A percentile compares a stretch with the other conserved stretches of the same genome.
phyloP scores from a whole-genome alignment of 495 filamentous ascomycete genomes.

The Tuber umbilicatum region DNA sequence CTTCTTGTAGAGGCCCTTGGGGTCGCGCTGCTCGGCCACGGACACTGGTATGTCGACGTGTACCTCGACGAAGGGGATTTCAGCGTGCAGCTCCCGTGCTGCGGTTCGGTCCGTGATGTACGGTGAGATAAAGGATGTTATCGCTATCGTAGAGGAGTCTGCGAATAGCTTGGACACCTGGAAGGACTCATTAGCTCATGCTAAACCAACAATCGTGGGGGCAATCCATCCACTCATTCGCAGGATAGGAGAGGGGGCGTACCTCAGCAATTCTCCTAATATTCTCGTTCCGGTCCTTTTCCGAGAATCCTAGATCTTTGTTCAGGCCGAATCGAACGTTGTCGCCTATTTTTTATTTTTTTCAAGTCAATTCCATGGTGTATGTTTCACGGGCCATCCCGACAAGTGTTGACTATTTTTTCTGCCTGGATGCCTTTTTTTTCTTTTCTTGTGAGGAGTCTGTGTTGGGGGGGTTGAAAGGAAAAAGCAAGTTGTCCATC shows the following conservation, averaged over 20 bases:
- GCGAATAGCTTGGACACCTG: conserved; percentile 93
- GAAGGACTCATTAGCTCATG: background rate
- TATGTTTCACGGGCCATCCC: background rate
- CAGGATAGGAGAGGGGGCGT: conserved; percentile 18
- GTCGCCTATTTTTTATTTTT: conserved; percentile 53
- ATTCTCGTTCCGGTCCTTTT: conserved; percentile 91
- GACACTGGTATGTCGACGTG: conserved; percentile 81
- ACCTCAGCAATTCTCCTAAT: conserved; percentile 91
- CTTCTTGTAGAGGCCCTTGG: conserved; percentile 97
- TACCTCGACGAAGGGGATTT: conserved; percentile 85
- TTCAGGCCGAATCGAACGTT: conserved; percentile 98
- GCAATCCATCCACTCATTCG: background rate
- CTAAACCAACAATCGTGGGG: background rate
- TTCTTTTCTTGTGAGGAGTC: background rate
- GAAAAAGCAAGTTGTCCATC: background rate
- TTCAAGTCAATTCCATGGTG: background rate
- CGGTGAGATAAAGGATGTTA: conserved; percentile 96
- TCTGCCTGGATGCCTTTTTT: conserved; percentile 4
- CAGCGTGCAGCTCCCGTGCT: conserved; percentile 70
- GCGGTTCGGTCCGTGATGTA: conserved; percentile 78
- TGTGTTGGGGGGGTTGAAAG: background rate
- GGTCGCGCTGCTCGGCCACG: conserved; percentile 89
- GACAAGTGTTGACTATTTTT: background rate
- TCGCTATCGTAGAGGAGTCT: conserved; percentile 74
- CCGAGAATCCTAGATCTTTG: conserved; percentile 91